phyloP scores from a whole-genome alignment of 352 stramenopile species.

The Phytophthora parvispora region DNA sequence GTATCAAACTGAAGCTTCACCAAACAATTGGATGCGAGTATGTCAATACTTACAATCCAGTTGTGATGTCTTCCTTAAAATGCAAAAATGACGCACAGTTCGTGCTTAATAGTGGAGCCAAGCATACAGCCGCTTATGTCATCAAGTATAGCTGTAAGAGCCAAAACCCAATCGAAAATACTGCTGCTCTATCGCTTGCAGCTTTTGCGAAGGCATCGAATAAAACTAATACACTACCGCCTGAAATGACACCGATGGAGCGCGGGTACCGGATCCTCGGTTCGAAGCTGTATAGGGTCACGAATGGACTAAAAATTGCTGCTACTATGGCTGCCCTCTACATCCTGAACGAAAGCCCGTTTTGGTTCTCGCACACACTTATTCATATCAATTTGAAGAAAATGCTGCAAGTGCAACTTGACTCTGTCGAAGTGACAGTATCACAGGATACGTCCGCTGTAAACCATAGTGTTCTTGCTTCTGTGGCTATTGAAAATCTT shows the following conservation, averaged over 20 bases:
- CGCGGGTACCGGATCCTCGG: neutral
- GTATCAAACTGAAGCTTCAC: neutral
- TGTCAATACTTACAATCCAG: neutral
- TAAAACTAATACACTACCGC: neutral
- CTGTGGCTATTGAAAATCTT: too few relatives aligned
- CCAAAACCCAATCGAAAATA: neutral
- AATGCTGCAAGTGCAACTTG: neutral
- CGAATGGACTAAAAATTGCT: neutral
- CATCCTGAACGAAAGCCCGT: neutral
- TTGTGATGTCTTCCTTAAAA: neutral
- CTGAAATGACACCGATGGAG: neutral
- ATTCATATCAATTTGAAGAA: neutral
- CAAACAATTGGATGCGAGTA: neutral
- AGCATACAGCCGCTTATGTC: neutral
- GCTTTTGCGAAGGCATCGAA: neutral
- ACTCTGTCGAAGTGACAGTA: neutral
- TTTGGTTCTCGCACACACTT: neutral
- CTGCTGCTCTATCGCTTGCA: neutral
- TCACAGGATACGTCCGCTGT: too few relatives aligned
- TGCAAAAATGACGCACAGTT: neutral
- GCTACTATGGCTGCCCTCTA: neutral
- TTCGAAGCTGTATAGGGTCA: neutral
- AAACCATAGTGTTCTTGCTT: too few relatives aligned
- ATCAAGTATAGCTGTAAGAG: neutral
- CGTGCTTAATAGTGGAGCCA: neutral